A percentile compares a stretch with the other conserved stretches of the same genome.
Evolutionary conservation across 176 grass and related monocot species (phyloP).

Genomic region (Eleusine coracana): DNA sequence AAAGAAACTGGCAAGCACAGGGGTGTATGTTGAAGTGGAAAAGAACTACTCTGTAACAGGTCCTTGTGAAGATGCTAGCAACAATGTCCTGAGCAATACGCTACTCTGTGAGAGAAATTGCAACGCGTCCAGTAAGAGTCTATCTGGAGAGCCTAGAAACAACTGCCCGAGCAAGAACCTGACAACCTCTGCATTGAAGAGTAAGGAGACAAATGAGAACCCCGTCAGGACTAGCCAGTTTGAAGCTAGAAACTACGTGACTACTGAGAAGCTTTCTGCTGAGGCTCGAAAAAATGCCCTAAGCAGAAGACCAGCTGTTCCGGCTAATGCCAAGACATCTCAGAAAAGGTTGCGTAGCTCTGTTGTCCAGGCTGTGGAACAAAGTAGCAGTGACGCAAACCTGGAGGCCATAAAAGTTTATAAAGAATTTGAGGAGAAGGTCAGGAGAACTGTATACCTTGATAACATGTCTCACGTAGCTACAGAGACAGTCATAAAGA

Average conservation of each 20-base stretch:
- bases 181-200: slow-evolving; percentile 6
- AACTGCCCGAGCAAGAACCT: slow-evolving; percentile 11
- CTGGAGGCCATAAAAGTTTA: slow-evolving; percentile 52
- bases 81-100: slow-evolving; percentile 9
- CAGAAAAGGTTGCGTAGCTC: slow-evolving; percentile 20
- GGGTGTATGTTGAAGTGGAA: slow-evolving; percentile 23
- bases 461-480: slow-evolving; percentile 58
- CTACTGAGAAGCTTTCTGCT: slow-evolving; percentile 8
- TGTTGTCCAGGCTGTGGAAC: slow-evolving; percentile 18
- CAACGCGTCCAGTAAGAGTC: slow-evolving; percentile 2
- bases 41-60: neutral
- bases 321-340: slow-evolving; percentile 1
- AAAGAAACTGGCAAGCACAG: neutral
- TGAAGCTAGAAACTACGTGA: slow-evolving; percentile 1
- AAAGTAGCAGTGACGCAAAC: slow-evolving; percentile 2
- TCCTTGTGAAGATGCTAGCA: slow-evolving; percentile 24
- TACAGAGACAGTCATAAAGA: slow-evolving; percentile 47
- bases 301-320: slow-evolving; percentile 4
- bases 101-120: neutral
- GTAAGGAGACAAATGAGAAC: slow-evolving; percentile 9
- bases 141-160: slow-evolving; percentile 12
- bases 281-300: slow-evolving; percentile 9
- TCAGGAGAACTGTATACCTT: slow-evolving; percentile 74
- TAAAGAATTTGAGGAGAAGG: slow-evolving; percentile 64
- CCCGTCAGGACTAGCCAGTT: neutral